A percentile compares a stretch with the other conserved stretches of the same genome.
These are phyloP conservation scores for Calycina herbarum DNA, from an alignment of 2,329 filamentous ascomycete genomes.

Conservation along the genomic window DNA sequence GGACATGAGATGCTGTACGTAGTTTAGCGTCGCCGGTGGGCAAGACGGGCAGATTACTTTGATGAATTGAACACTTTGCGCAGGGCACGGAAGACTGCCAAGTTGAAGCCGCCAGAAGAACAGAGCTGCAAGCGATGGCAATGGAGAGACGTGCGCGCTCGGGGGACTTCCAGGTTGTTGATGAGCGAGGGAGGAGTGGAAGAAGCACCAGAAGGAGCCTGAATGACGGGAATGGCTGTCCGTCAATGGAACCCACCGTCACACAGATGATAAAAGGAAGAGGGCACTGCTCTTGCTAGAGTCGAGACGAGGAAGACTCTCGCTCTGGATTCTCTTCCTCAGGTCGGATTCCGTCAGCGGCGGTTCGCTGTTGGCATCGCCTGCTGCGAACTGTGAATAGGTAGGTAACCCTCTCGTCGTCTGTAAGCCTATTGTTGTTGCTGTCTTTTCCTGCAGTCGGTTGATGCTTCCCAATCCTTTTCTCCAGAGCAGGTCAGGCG, in stretches of 20 bases:
- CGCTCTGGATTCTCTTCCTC: background rate
- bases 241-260: background rate
- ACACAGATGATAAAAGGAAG: constrained; percentile 1
- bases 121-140: background rate
- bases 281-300: background rate
- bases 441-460: background rate
- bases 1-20: background rate
- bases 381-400: background rate
- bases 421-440: background rate
- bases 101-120: background rate
- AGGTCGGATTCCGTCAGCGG: background rate
- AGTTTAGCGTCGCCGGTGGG: background rate
- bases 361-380: background rate
- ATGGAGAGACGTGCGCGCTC: background rate
- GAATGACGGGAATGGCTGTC: background rate
- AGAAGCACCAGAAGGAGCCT: background rate
- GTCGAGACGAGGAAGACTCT: background rate
- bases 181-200: background rate
- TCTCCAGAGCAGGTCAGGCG: background rate
- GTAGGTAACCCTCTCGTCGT: too few relatives aligned
- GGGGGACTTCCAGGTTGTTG: background rate
- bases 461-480: background rate
- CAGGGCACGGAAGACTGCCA: constrained; percentile 1
- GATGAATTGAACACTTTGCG: background rate
- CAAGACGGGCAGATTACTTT: background rate